Evolutionary conservation across 2,329 filamentous ascomycete species (phyloP).

Genomic region (Calonectria pteridis): DNA sequence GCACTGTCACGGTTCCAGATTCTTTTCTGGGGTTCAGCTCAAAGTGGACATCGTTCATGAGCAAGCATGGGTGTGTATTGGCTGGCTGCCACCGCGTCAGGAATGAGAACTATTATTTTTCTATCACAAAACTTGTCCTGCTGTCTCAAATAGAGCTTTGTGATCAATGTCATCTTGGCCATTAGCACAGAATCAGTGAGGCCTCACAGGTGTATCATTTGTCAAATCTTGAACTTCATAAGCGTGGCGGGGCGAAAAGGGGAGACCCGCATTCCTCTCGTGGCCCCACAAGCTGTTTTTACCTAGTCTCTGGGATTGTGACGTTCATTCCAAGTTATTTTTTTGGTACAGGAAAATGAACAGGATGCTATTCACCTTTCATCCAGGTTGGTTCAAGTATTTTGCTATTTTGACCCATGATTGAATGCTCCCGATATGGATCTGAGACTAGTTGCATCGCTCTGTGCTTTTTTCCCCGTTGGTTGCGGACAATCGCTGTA

Average conservation of each 20-base stretch:
- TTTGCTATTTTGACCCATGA: not conserved
- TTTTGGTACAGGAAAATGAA: not conserved
- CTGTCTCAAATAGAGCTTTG: not conserved
- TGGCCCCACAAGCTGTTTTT: not conserved
- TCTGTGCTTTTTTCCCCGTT: no score
- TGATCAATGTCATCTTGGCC: not conserved
- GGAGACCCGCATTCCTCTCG: not conserved
- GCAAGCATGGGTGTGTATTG: not conserved
- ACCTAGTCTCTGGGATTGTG: not conserved
- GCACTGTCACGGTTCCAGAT: not conserved
- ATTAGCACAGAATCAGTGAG: not conserved
- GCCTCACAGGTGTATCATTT: not conserved
- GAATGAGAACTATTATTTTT: not conserved
- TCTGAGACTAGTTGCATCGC: no score
- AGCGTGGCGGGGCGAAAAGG: not conserved
- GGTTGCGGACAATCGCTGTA: no score
- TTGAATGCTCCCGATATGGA: not conserved
- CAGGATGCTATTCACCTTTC: not conserved
- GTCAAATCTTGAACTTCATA: not conserved
- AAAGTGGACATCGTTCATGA: not conserved
- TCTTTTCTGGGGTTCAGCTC: not conserved
- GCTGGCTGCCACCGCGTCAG: not conserved
- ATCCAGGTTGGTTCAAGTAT: not conserved
- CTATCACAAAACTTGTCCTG: not conserved
- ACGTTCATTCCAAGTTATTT: not conserved